Conservation (phyloP, 768 basidiomycete genomes). For the Pulveroboletus frians region DNA sequence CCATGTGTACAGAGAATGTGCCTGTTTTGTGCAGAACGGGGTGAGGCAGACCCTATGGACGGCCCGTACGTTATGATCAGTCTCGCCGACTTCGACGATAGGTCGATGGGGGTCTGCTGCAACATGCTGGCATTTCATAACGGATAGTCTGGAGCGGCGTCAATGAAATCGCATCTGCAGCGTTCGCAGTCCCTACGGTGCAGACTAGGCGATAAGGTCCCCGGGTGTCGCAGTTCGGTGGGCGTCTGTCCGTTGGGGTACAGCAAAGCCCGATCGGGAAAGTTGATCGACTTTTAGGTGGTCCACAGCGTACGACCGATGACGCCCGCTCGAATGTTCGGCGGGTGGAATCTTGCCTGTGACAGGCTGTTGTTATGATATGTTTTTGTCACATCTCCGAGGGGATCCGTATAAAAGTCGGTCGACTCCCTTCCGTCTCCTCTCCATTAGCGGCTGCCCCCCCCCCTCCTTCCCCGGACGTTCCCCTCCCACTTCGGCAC, state of each 20-base stretch:
- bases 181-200: constrained; percentile 1
- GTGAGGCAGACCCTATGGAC: background rate
- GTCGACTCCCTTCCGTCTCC: background rate
- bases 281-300: constrained; percentile 14
- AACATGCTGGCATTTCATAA: constrained; percentile 9
- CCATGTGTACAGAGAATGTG: constrained; percentile 15
- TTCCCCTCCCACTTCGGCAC: constrained; percentile 1
- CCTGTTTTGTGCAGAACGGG: constrained; percentile 14
- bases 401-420: constrained; percentile 26
- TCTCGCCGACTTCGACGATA: constrained; percentile 22
- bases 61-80: background rate
- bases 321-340: constrained; percentile 19
- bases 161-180: background rate
- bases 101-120: constrained; percentile 1
- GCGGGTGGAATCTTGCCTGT: constrained; percentile 18
- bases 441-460: constrained; percentile 8
- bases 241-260: constrained; percentile 13
- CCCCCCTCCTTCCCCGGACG: constrained; percentile 3
- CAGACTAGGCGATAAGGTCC: constrained; percentile 17
- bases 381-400: constrained; percentile 32
- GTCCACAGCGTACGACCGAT: constrained; percentile 1
- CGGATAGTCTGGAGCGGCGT: constrained; percentile 9
- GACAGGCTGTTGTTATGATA: constrained; percentile 27
- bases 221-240: constrained; percentile 24
- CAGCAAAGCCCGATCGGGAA: constrained; percentile 18